Evolutionary conservation across 2,329 filamentous ascomycete genomes (phyloP), one percentile per base, ranked within the genome.

Genomic region (Exophiala sideris): DNA sequence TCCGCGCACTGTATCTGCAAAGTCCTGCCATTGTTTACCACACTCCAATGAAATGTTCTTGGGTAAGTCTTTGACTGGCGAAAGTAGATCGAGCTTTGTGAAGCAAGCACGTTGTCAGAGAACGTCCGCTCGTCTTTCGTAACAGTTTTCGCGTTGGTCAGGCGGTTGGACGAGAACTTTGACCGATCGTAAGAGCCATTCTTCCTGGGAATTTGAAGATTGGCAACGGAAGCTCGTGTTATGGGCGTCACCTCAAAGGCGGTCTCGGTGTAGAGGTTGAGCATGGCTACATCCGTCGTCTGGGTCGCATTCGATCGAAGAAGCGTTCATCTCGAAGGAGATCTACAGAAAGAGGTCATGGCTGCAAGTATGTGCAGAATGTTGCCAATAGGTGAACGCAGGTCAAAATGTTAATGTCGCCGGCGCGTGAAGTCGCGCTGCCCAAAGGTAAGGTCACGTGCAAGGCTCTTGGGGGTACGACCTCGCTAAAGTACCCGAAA

Each of bases 41-140:
- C 80, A 63, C 92, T 84, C 94, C 94, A 99, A 45, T 96, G 79
- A 68, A 97, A 95, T 71, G 84, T 89, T 67, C 88, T 85, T 36
- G 94, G 94, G 60, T 87, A 85, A 60, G 81, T 78, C 66, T 87
- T 83, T 69, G 87, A 82, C 69, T 82, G 82, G 51, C 94, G 85
- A 71, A 95, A 91, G 75, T 89, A 96, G 52, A 97, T 80, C 2
- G 89, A 90, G 24, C 89, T 87, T 32, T 91, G 83, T 1, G 79
- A 85, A 21, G 92, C 89, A 49, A 96, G 76, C 67, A 88, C 83
- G 59, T 82, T 85, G 56, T 81, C 77, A 61, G 85, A 83, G 67
- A 95, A 96, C 8, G 81, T 76, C 51, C 83, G 83, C 69, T 92
- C 87, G 35, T 62, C 56, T 20, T 44, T 57, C 3, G 46, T 55